Conservation (phyloP, 495 filamentous ascomycete genomes). For the Baudoinia panamericana region DNA sequence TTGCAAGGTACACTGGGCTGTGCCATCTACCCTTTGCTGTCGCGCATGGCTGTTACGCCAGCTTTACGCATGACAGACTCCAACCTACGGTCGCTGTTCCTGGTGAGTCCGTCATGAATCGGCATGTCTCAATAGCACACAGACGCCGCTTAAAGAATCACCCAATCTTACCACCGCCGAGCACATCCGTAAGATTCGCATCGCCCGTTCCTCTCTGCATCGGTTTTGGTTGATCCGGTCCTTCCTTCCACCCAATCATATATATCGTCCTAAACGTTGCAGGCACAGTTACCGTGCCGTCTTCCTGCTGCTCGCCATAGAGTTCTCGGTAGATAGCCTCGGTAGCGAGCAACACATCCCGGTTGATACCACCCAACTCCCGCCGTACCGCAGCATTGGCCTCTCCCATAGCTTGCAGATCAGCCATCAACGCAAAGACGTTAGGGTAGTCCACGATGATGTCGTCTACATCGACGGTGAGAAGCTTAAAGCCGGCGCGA, state of each 20-base stretch:
- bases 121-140: not conserved
- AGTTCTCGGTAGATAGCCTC: slow-evolving; percentile 81
- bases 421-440: slow-evolving; percentile 78
- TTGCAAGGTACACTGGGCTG: too few relatives aligned
- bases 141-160: slow-evolving; percentile 1
- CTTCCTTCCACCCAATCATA: slow-evolving; percentile 98
- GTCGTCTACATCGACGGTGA: slow-evolving; percentile 96
- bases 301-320: slow-evolving; percentile 57
- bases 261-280: slow-evolving; percentile 89
- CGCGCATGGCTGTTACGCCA: too few relatives aligned
- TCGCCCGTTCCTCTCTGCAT: slow-evolving; percentile 54
- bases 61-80: too few relatives aligned
- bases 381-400: slow-evolving; percentile 20
- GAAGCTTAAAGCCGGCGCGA: slow-evolving; percentile 81
- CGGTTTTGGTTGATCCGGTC: slow-evolving; percentile 61
- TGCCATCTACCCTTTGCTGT: too few relatives aligned
- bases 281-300: slow-evolving; percentile 49
- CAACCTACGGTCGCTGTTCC: too few relatives aligned
- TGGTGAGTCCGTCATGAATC: too few relatives aligned
- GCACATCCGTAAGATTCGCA: slow-evolving; percentile 20
- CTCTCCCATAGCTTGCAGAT: slow-evolving; percentile 66
- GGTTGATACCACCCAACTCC: slow-evolving; percentile 42
- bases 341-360: slow-evolving; percentile 77
- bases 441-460: slow-evolving; percentile 93
- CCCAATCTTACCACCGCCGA: slow-evolving; percentile 21